Conservation (phyloP, 495 filamentous ascomycete genomes). For the Aspergillus egyptiacus region DNA sequence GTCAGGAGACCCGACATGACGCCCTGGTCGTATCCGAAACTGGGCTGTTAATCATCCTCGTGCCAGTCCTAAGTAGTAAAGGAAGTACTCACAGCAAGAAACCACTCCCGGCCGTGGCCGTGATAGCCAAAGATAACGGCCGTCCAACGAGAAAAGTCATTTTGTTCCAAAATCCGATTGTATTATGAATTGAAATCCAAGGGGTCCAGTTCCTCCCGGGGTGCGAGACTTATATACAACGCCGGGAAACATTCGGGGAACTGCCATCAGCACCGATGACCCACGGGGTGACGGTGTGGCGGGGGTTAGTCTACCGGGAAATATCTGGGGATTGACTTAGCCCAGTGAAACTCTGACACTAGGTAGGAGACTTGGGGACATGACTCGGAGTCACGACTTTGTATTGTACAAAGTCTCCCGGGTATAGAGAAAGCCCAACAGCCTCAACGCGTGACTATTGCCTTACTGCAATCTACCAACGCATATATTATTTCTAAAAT, state of each 20-base stretch:
- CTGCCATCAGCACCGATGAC: background rate
- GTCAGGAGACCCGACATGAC: constrained; percentile 38
- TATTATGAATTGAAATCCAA: too few relatives aligned
- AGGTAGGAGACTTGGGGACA: background rate
- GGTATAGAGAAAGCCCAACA: too few relatives aligned
- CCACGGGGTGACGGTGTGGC: constrained; percentile 8
- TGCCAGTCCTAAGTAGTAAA: background rate
- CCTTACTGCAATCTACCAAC: too few relatives aligned
- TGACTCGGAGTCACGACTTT: too few relatives aligned
- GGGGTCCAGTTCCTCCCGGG: too few relatives aligned
- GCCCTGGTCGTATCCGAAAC: constrained; percentile 43
- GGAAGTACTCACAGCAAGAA: constrained; percentile 32
- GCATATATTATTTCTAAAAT: too few relatives aligned
- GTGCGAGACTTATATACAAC: constrained; percentile 3
- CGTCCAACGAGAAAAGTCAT: constrained; percentile 26
- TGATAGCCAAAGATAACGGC: constrained; percentile 29
- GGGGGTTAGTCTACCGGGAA: background rate
- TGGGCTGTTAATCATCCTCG: constrained; percentile 4
- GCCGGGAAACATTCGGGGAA: constrained; percentile 1
- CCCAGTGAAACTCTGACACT: background rate
- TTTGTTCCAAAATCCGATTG: background rate
- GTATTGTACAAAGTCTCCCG: too few relatives aligned
- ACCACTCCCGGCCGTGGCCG: constrained; percentile 35
- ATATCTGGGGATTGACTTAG: background rate
- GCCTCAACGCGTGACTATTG: too few relatives aligned